Evolutionary conservation across 192 early-diverging fungal species (phyloP).

Genomic region (Coemansia sp.): DNA sequence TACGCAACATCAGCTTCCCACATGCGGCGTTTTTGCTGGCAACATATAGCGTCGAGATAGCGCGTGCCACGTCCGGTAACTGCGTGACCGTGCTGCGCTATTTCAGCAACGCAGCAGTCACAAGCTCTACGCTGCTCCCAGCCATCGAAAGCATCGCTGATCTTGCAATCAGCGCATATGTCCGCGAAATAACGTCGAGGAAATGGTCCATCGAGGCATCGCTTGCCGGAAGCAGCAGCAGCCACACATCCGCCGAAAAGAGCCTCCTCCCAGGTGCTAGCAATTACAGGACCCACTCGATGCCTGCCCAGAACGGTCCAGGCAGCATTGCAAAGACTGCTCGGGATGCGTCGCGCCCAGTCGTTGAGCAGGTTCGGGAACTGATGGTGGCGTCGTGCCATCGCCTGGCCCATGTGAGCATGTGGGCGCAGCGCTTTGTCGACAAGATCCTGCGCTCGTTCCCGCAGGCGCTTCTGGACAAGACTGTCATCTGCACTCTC

Average conservation of each 20-base stretch:
- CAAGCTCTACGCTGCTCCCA: constrained; percentile 67
- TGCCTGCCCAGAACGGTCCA: neutral
- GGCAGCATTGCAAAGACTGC: neutral
- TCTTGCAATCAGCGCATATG: constrained; percentile 44
- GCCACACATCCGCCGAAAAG: neutral
- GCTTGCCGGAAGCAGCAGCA: constrained; percentile 22
- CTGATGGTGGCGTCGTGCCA: constrained; percentile 67
- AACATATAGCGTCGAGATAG: constrained; percentile 80
- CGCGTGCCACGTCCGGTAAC: constrained; percentile 68
- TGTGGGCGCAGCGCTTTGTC: constrained; percentile 63
- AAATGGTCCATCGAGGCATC: constrained; percentile 34
- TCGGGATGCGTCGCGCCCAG: constrained; percentile 9
- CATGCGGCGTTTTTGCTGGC: constrained; percentile 80
- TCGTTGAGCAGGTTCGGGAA: constrained; percentile 58
- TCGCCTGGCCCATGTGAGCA: constrained; percentile 69
- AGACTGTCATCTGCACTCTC: constrained; percentile 62
- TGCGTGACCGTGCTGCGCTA: constrained; percentile 77
- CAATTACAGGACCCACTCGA: constrained; percentile 10
- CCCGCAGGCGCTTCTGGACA: constrained; percentile 81
- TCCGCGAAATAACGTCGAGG: constrained; percentile 41
- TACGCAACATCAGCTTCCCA: constrained; percentile 67
- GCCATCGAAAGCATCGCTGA: constrained; percentile 80
- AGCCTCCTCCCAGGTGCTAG: neutral
- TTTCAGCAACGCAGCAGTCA: constrained; percentile 83
- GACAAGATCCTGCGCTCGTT: constrained; percentile 62